Base-by-base conservation (phyloP, 2,329 filamentous ascomycete genomes). In the Anisogramma anomala region DNA sequence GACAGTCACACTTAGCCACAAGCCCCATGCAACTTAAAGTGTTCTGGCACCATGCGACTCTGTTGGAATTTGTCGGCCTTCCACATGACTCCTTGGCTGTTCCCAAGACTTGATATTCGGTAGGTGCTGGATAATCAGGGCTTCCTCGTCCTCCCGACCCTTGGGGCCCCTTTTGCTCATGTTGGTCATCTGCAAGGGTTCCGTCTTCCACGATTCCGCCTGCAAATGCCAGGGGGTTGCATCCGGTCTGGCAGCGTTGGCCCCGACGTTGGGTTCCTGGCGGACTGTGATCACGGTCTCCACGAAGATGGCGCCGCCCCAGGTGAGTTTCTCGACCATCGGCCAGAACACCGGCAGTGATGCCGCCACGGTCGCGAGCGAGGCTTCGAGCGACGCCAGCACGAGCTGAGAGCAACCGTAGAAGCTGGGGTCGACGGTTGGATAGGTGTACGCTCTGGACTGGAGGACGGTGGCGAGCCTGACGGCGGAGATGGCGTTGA, bases 351-450 rank as follows among this genome's bases (percentile, higher is more conserved):
- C 37, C 1, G 42, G 45, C 6, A 44, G 17, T 11, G 41, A 41
- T 13, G 37, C 42, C 19, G 34, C 37, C 5, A 37, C 15, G 27
- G 36, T 36, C 4, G 32, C 43, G 6, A 46, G 37, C n/a, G 60
- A 57, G 40, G 60, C 52, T 35, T 62, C 59, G 42, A 62, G 44
- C 0, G 53, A 52, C 2, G 55, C 55, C 11, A 61, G 52, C 13
- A 60, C 49, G 39, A 61, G 56, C 37, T 51, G 52, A 22, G 50
- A 45, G 17, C 55, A 56, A 7, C 52, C 56, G 47, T 61, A 62
- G 54, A 55, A 62, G 6, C 56, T 60, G 13, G 58, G 59, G 47
- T 62, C 59, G 3, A 55, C 39, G 1, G 58, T 55, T 8, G 59
- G 59, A 41, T 51, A 56, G 0, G 54, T 58, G 1, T 49, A 56